Base-by-base conservation (phyloP, 768 basidiomycete genomes). In the Cantharellus cinnabarinus region DNA sequence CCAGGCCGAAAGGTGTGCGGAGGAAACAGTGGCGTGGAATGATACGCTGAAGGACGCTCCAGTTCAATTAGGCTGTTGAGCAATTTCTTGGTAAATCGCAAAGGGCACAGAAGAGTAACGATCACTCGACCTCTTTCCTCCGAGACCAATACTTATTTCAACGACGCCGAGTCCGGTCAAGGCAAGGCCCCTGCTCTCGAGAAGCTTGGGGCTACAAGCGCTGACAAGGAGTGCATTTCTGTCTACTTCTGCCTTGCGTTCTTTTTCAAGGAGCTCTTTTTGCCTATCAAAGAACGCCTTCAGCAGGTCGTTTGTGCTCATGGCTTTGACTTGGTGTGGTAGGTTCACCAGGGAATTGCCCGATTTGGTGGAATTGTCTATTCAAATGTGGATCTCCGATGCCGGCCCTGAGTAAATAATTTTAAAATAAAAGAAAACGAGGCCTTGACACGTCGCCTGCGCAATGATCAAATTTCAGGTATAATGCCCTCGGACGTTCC, bases 1-100 rank as follows among this genome's bases (percentile, higher is more conserved):
- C 94, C 94, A 5, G 87, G 80, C 84, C 89, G 79, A 64, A 97
- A 80, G 0, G 79, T 83, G 71, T 97, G 91, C 2, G 91, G 83
- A 4, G 91, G 90, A 64, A 95, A 86, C 1, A 76, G 60, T 0
- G 78, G 74, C 4, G 73, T 79, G 2, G 77, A 69, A 65, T 91
- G 86, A 66, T 87, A 87, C 3, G 89, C 90, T 5, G 78, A 69
- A 0, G 89, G 85, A 58, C 89, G 74, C 67, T 89, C 83, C 3
- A 98, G 73, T 69, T 94, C 89, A 59, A 97, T 77, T 60, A 97
- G 71, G 52, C 91, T 94, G 58, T 66, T 5, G 10, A 48, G 10
- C 44, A 48, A 29, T 48, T 48, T 48, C 44, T 48, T 48, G 10
- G 20, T 29, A 29, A 29, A 29, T 29, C 10, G 44, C 52, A 54